A percentile compares a stretch with the other conserved stretches of the same genome.
These are phyloP conservation scores for Fusarium papillatum DNA, from an alignment of 2,329 filamentous ascomycete species.

Conservation along the genomic window DNA sequence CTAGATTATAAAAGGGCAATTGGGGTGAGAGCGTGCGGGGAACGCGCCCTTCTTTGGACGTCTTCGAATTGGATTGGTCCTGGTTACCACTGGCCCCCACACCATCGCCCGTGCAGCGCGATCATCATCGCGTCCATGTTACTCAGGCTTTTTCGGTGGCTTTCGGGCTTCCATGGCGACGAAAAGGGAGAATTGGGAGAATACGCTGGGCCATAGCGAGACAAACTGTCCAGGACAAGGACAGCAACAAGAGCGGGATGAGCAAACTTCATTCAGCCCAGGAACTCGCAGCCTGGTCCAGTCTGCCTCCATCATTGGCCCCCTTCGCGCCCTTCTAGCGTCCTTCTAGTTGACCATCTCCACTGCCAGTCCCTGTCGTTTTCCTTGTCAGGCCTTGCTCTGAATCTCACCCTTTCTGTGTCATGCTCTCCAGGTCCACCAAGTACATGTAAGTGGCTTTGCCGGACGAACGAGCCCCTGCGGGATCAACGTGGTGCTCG, in stretches of 20 bases:
- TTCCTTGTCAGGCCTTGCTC: slow-evolving; percentile 11
- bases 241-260: not conserved
- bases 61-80: slow-evolving; percentile 13
- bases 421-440: slow-evolving; percentile 1
- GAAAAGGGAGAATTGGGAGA: slow-evolving; percentile 1
- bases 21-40: slow-evolving; percentile 37
- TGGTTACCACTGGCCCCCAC: slow-evolving; percentile 7
- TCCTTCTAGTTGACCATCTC: slow-evolving; percentile 39
- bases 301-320: slow-evolving; percentile 23
- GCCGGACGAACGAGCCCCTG: slow-evolving; percentile 6
- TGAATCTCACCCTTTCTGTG: slow-evolving; percentile 12
- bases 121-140: not conserved
- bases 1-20: slow-evolving; percentile 15
- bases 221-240: not conserved
- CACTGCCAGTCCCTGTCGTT: slow-evolving; percentile 11
- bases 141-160: not conserved
- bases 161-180: not conserved
- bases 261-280: not conserved
- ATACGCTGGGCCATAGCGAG: not conserved
- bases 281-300: slow-evolving; percentile 5
- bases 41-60: slow-evolving; percentile 9
- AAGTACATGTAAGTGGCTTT: slow-evolving; percentile 11
- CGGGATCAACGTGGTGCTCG: slow-evolving; percentile 15
- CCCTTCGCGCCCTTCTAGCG: slow-evolving; percentile 43
- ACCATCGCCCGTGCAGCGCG: not conserved